Conservation (phyloP, 345 rosid species). For the Rhodomyrtus tomentosa region DNA sequence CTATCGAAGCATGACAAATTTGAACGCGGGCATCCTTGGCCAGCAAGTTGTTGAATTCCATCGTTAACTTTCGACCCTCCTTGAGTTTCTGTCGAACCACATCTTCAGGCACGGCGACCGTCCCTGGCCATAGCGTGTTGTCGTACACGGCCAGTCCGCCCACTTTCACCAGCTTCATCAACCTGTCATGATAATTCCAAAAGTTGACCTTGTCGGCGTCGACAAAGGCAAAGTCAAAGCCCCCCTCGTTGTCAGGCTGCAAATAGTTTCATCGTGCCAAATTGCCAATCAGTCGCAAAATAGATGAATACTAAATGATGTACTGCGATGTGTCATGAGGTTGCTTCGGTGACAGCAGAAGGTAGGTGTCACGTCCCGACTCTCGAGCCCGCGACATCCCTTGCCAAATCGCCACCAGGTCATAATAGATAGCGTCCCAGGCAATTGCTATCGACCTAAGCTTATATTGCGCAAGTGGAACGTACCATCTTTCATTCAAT, state of each 20-base stretch:
- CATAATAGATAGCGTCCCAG: too few species aligned
- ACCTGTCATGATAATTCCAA: constrained; percentile 45
- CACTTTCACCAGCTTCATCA: constrained; percentile 38
- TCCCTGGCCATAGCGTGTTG: constrained; percentile 48
- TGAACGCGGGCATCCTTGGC: constrained; percentile 39
- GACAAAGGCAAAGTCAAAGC: constrained; percentile 44
- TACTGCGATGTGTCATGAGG: neutral
- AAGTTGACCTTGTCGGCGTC: constrained; percentile 48
- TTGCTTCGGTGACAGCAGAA: neutral
- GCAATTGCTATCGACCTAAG: too few species aligned
- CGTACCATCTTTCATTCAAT: too few species aligned
- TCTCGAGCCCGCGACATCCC: too few species aligned
- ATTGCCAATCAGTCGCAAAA: neutral
- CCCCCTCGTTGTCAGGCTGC: constrained; percentile 28
- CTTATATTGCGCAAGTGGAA: too few species aligned
- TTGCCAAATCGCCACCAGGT: too few species aligned
- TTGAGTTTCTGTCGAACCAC: constrained; percentile 6
- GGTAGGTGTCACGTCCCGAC: too few species aligned
- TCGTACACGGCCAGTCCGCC: constrained; percentile 55
- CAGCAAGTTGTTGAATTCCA: constrained; percentile 33
- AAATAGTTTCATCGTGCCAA: neutral
- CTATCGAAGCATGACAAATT: constrained; percentile 34
- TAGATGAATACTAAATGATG: neutral
- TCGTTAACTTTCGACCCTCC: constrained; percentile 1
- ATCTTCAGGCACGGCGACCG: constrained; percentile 30